These are phyloP conservation scores for Metarhizium rileyi DNA, from an alignment of 2,329 filamentous ascomycete species.

Conservation along the genomic window DNA sequence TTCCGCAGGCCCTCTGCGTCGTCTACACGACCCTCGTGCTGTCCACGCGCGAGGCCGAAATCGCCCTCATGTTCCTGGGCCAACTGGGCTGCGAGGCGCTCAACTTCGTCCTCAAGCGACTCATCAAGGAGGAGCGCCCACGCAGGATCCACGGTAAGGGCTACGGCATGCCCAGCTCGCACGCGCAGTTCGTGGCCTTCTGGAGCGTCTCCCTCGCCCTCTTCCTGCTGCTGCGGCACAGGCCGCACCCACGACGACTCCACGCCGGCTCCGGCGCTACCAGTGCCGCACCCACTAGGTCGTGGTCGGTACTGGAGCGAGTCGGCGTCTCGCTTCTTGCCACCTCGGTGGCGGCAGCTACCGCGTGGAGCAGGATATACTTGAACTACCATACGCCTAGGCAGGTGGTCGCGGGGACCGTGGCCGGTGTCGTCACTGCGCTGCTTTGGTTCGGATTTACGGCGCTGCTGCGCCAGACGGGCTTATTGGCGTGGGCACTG, in stretches of 20 bases:
- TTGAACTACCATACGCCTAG: slow-evolving; percentile 83
- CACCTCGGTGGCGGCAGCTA: slow-evolving; percentile 51
- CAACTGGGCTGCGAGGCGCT: slow-evolving; percentile 86
- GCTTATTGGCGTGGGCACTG: slow-evolving; percentile 63
- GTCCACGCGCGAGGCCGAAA: slow-evolving; percentile 83
- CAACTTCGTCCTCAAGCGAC: slow-evolving; percentile 81
- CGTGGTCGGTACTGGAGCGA: slow-evolving; percentile 54
- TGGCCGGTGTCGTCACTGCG: slow-evolving; percentile 61
- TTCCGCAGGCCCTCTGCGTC: slow-evolving; percentile 84
- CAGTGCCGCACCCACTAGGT: slow-evolving; percentile 20
- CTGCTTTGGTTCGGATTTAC: slow-evolving; percentile 71
- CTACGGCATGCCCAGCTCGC: slow-evolving; percentile 93
- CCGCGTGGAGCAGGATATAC: slow-evolving; percentile 80
- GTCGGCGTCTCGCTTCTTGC: slow-evolving; percentile 43
- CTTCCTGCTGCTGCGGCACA: slow-evolving; percentile 76
- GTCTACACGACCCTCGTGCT: slow-evolving; percentile 85
- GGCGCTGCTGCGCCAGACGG: slow-evolving; percentile 52
- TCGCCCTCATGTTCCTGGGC: slow-evolving; percentile 80
- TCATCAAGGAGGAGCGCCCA: slow-evolving; percentile 87
- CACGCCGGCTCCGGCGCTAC: background rate
- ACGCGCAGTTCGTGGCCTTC: slow-evolving; percentile 90
- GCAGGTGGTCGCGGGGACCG: slow-evolving; percentile 75
- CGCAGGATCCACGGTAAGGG: slow-evolving; percentile 79
- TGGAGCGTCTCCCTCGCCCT: slow-evolving; percentile 78
- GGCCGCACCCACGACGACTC: slow-evolving; percentile 20